Percentiles rank a stretch among this genome's conserved stretches.
These are phyloP conservation scores for Massariosphaeria phaeospora DNA, from an alignment of 495 filamentous ascomycete species.

Conservation along the genomic window DNA sequence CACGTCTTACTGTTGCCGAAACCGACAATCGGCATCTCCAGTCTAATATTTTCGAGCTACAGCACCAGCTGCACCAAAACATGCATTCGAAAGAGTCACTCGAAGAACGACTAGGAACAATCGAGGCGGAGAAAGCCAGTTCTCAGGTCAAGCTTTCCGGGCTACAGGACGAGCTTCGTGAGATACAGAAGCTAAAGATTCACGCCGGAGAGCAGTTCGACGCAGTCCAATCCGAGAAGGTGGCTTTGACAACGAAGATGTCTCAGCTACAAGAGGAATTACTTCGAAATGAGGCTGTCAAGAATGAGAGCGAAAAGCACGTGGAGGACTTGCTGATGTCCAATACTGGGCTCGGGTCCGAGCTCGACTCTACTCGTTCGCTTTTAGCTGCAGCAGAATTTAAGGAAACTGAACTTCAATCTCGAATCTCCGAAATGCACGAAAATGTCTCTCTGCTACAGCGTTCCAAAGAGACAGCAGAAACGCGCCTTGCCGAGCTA, in stretches of 20 bases:
- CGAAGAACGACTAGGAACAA: not conserved
- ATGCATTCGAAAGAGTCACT: constrained; percentile 15
- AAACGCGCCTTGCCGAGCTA: not conserved
- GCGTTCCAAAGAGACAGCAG: not conserved
- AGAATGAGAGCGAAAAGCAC: too few species aligned
- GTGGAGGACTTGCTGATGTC: not conserved
- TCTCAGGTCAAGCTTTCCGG: too few species aligned
- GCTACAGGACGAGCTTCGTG: too few species aligned
- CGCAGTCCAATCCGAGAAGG: too few species aligned
- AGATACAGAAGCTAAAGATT: too few species aligned
- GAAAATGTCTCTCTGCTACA: not conserved
- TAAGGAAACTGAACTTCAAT: not conserved
- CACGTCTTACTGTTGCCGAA: not conserved
- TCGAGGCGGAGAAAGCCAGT: too few species aligned
- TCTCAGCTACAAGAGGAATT: too few species aligned
- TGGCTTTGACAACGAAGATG: too few species aligned
- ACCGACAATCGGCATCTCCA: not conserved
- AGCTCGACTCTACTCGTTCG: not conserved
- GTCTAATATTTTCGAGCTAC: not conserved
- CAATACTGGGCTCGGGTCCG: not conserved
- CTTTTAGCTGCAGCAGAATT: not conserved
- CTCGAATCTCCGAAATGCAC: not conserved
- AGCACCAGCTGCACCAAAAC: not conserved
- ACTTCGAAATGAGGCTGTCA: too few species aligned
- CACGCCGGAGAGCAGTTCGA: too few species aligned